Base-by-base conservation (phyloP, 345 rosid genomes). In the Euphorbia pulcherrima region DNA sequence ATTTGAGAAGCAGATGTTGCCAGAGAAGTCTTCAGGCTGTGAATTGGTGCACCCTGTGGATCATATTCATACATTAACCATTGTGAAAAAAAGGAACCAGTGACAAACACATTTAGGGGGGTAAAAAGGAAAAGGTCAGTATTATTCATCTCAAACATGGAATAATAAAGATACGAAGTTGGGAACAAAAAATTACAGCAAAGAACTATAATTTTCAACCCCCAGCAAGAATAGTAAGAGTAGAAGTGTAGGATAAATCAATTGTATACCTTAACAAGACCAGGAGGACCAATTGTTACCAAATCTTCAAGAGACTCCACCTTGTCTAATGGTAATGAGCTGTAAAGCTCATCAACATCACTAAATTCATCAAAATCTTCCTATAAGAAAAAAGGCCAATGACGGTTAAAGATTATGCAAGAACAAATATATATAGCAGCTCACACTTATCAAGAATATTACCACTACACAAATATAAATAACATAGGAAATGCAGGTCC, bases 221-320 rank as follows among this genome's bases (percentile, higher is more conserved):
- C 40, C 24, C 16, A 24, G 30, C 51, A 39, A 57, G 26, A 48
- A 71, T 20, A n/a, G 51, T 37, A 59, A 75, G 50, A 66, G 54
- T 53, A n/a, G n/a, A n/a, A n/a, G n/a, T n/a, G n/a, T n/a, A 46
- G 50, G 51, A 72, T 65, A 62, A 30, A 70, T 24, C 64, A 37
- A 64, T 33, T 29, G 58, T 44, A 63, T 77, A 89, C 99, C 99
- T 91, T 94, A 47, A 81, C 83, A 68, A 85, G 83, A 67, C 75
- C 82, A 56, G 90, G 89, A 74, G 97, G 92, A 60, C 87, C 92
- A 61, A 87, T 79, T 27, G 85, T 68, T 68, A 87, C 99, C 70
- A 90, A 74, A 68, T 92, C 99, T 88, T 95, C 99, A 83, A 91
- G 99, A 71, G 94, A 80, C 75, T 92, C 99, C 78, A 89, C 92